Evolutionary conservation across 2,329 filamentous ascomycete species (phyloP).

Genomic region (Neofusicoccum ribis): DNA sequence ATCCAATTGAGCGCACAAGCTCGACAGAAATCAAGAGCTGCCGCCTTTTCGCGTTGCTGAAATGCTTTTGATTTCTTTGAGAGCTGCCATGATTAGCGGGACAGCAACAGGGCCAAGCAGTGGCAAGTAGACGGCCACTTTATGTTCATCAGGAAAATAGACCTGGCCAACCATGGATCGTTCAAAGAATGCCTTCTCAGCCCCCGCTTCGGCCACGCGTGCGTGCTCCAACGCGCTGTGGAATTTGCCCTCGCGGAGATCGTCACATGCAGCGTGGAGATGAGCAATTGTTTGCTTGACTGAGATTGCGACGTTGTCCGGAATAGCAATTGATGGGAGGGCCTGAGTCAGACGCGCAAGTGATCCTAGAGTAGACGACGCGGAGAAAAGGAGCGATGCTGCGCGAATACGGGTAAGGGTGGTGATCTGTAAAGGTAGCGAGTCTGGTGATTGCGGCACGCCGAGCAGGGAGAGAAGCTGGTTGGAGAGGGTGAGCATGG

Average conservation of each 20-base stretch:
- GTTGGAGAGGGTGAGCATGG: constrained; percentile 85
- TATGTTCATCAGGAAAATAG: constrained; percentile 98
- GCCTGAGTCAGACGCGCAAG: constrained; percentile 81
- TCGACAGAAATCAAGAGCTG: background rate
- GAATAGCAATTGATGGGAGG: constrained; percentile 88
- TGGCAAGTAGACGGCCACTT: constrained; percentile 92
- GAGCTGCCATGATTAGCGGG: constrained; percentile 76
- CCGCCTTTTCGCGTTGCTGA: background rate
- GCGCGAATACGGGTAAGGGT: constrained; percentile 83
- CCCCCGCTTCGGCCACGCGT: constrained; percentile 80
- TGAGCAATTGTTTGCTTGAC: constrained; percentile 78
- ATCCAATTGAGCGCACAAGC: background rate
- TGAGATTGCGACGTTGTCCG: constrained; percentile 79
- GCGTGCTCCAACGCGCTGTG: constrained; percentile 74
- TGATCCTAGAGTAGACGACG: constrained; percentile 91
- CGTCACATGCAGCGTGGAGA: constrained; percentile 73
- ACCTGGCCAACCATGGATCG: constrained; percentile 99
- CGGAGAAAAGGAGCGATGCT: constrained; percentile 80
- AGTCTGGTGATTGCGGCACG: constrained; percentile 73
- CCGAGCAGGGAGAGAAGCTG: constrained; percentile 88
- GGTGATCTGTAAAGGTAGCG: constrained; percentile 80
- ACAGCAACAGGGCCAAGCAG: constrained; percentile 88
- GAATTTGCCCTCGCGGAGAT: constrained; percentile 62
- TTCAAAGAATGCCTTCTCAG: constrained; percentile 94
- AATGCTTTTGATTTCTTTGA: constrained; percentile 73